These are phyloP conservation scores for Limonium bicolor DNA, from an alignment of 148 eudicot species.

Conservation along the genomic window DNA sequence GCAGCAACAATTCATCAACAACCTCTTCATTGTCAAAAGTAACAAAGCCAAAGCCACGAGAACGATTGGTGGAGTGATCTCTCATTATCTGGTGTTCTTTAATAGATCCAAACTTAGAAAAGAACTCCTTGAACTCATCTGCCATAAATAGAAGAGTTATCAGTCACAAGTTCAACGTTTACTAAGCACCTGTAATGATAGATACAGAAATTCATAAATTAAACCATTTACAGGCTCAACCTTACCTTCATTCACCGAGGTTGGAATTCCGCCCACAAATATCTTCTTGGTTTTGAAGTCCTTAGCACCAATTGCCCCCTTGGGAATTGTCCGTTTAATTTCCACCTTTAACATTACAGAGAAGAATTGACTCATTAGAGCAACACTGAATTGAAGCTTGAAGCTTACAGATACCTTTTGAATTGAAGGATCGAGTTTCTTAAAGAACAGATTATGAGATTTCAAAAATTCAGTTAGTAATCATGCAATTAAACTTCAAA, in stretches of 20 bases:
- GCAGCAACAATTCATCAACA: slow-evolving; percentile 37
- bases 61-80: slow-evolving; percentile 41
- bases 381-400: no score
- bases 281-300: slow-evolving; percentile 49
- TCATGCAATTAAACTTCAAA: neutral
- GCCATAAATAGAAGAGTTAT: slow-evolving; percentile 2
- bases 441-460: no score
- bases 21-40: slow-evolving; percentile 38
- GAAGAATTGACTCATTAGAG: neutral
- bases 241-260: slow-evolving; percentile 38
- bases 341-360: slow-evolving; percentile 21
- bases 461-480: no score
- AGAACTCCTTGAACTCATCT: slow-evolving; percentile 49
- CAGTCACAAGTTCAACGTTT: neutral
- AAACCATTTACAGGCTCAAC: neutral
- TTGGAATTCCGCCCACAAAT: slow-evolving; percentile 54
- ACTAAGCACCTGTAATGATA: neutral
- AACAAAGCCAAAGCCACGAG: slow-evolving; percentile 55
- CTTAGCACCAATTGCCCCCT: slow-evolving; percentile 32
- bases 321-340: slow-evolving; percentile 51
- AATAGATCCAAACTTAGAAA: slow-evolving; percentile 34
- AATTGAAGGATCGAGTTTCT: no score
- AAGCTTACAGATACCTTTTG: no score
- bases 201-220: neutral
- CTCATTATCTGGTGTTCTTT: slow-evolving; percentile 50